phyloP scores from a whole-genome alignment of 2,329 filamentous ascomycete species.

The Zalaria obscura region DNA sequence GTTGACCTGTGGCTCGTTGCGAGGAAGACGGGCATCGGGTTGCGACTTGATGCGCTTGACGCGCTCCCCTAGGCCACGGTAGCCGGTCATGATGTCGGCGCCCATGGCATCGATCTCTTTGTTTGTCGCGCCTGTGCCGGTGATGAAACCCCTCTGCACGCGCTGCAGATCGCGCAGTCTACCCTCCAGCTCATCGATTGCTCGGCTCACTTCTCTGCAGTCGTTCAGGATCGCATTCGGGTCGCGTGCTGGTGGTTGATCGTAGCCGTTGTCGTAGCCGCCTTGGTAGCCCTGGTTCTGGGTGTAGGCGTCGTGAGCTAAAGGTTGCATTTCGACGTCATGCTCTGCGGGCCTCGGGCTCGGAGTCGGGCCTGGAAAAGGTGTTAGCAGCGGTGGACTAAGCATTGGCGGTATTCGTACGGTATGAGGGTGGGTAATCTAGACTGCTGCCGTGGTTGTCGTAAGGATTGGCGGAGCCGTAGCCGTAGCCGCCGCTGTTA shows the following conservation, averaged over 20 bases:
- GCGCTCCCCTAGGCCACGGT: constrained; percentile 64
- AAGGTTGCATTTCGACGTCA: constrained; percentile 58
- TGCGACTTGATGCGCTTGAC: constrained; percentile 73
- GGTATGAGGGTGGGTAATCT: constrained; percentile 15
- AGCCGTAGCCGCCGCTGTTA: constrained; percentile 29
- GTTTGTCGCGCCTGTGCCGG: constrained; percentile 49
- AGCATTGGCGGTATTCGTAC: constrained; percentile 7
- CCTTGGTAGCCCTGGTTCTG: constrained; percentile 3
- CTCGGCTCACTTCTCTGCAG: constrained; percentile 64
- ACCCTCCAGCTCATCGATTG: constrained; percentile 58
- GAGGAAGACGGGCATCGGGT: constrained; percentile 56
- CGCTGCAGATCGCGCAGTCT: constrained; percentile 59
- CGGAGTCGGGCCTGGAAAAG: constrained; percentile 18
- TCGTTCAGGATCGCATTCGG: constrained; percentile 73
- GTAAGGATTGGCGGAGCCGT: constrained; percentile 44
- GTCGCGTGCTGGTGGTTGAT: constrained; percentile 29
- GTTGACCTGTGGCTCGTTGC: constrained; percentile 68
- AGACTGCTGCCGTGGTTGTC: constrained; percentile 19
- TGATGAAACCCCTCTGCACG: constrained; percentile 58
- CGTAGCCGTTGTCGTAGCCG: constrained; percentile 7
- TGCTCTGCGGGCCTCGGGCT: background rate
- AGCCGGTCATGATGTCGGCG: constrained; percentile 68
- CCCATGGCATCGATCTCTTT: constrained; percentile 57
- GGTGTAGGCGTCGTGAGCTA: constrained; percentile 24
- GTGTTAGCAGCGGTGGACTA: constrained; percentile 6